phyloP scores from a whole-genome alignment of 148 eudicot genomes.

The Dianthus caryophyllus region DNA sequence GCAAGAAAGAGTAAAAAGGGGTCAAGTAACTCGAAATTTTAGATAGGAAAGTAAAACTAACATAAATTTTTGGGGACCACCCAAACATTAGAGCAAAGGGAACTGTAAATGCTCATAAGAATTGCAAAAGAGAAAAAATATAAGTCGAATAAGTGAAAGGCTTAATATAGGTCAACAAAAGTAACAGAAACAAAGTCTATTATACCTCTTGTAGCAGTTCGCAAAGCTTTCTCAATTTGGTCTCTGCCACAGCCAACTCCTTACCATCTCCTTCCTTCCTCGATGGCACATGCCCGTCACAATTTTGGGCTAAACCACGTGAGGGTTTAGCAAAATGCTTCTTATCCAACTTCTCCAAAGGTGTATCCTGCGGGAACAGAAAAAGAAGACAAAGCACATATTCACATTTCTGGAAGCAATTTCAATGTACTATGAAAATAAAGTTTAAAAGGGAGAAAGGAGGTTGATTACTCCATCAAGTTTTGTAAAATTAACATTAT shows the following conservation, averaged over 20 bases:
- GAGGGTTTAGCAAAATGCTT: constrained; percentile 76
- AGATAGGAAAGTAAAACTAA: not conserved
- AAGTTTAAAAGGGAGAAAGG: not conserved
- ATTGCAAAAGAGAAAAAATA: not conserved
- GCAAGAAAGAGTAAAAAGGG: constrained; percentile 3
- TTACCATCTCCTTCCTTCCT: constrained; percentile 51
- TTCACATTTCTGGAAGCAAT: not conserved
- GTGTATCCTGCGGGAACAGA: constrained; percentile 51
- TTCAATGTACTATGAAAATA: not conserved
- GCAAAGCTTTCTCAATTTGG: constrained; percentile 66
- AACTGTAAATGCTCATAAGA: not conserved
- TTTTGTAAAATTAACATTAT: not conserved
- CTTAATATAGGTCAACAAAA: not conserved
- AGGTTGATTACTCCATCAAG: too few species aligned
- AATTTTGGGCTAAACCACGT: constrained; percentile 45
- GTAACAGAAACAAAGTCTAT: not conserved
- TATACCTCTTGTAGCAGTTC: constrained; percentile 76
- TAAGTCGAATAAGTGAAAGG: not conserved
- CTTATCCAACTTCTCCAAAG: constrained; percentile 76
- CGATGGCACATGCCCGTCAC: constrained; percentile 25
- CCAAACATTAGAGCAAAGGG: not conserved
- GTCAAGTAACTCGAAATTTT: not conserved
- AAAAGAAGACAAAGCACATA: constrained; percentile 9
- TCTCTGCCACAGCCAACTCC: constrained; percentile 76
- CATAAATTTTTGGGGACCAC: not conserved